Evolutionary conservation across 768 basidiomycete genomes (phyloP).

Genomic region (Suillus paluster): DNA sequence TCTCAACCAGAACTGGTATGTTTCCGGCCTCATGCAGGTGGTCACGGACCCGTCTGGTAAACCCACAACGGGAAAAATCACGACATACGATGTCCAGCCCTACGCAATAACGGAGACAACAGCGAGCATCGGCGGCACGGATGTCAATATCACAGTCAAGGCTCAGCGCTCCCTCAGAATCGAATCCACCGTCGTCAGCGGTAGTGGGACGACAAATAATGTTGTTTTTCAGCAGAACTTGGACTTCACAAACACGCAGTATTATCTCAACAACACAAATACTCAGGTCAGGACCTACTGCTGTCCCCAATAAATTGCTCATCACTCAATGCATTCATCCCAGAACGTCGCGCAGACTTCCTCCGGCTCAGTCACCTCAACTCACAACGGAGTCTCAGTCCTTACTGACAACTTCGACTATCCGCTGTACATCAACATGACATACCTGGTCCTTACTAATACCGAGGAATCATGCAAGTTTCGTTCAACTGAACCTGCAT

Average conservation of each 20-base stretch:
- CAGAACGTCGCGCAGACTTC: slow-evolving; percentile 57
- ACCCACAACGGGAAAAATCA: slow-evolving; percentile 73
- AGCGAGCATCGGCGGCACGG: slow-evolving; percentile 46
- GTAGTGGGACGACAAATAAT: slow-evolving; percentile 58
- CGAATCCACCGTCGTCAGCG: slow-evolving; percentile 62
- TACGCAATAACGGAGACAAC: slow-evolving; percentile 57
- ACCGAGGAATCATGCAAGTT: slow-evolving; percentile 24
- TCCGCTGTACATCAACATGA: slow-evolving; percentile 51
- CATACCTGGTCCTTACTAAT: slow-evolving; percentile 35
- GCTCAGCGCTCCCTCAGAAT: slow-evolving; percentile 62
- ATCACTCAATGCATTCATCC: neutral
- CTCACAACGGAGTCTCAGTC: slow-evolving; percentile 48
- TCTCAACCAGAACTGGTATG: slow-evolving; percentile 80
- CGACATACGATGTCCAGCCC: slow-evolving; percentile 55
- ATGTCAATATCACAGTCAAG: slow-evolving; percentile 65
- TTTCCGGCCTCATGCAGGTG: slow-evolving; percentile 72
- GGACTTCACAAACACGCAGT: slow-evolving; percentile 64
- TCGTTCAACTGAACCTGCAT: neutral
- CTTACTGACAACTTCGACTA: slow-evolving; percentile 58
- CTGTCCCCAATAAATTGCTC: neutral
- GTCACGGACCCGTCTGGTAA: slow-evolving; percentile 63
- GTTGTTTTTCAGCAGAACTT: slow-evolving; percentile 69
- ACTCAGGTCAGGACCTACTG: slow-evolving; percentile 33
- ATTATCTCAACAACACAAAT: slow-evolving; percentile 52
- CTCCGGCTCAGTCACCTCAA: slow-evolving; percentile 49